Evolutionary conservation across 139 green algal genomes (phyloP).

Genomic region (Volvox reticuliferus): DNA sequence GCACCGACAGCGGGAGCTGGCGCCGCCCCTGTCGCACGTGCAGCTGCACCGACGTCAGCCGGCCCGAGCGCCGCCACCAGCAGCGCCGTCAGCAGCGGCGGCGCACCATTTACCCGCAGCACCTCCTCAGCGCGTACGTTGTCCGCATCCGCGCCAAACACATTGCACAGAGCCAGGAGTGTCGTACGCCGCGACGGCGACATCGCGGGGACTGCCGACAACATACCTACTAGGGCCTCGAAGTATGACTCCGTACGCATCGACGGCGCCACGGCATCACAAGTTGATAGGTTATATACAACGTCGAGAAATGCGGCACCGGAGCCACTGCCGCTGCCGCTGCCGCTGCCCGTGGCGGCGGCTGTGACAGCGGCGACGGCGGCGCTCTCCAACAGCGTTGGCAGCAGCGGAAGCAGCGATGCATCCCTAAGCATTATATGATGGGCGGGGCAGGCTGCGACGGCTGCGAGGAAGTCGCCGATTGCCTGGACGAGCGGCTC

Average conservation of each 20-base stretch:
- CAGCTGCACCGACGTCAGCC: background rate
- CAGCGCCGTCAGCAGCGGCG: background rate
- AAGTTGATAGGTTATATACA: background rate
- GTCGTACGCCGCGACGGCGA: background rate
- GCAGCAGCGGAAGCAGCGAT: constrained; percentile 32
- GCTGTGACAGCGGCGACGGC: background rate
- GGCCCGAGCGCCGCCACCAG: constrained; percentile 15
- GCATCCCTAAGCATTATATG: constrained; percentile 3
- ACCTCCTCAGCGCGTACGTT: constrained; percentile 23
- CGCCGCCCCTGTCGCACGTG: background rate
- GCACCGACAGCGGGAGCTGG: background rate
- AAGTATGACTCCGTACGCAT: constrained; percentile 34
- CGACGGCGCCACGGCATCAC: background rate
- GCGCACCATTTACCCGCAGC: background rate
- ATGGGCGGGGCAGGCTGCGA: background rate
- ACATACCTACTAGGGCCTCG: background rate
- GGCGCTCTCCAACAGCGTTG: background rate
- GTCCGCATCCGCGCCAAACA: background rate
- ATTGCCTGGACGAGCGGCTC: background rate
- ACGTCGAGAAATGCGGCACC: background rate
- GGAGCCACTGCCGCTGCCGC: background rate
- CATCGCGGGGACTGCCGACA: background rate
- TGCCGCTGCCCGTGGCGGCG: no score
- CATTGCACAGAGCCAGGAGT: background rate
- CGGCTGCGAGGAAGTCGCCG: background rate